Percentiles rank a stretch among this genome's conserved stretches.
Conservation (phyloP, 306 rosid species). For the Heteromeles arbutifolia region DNA sequence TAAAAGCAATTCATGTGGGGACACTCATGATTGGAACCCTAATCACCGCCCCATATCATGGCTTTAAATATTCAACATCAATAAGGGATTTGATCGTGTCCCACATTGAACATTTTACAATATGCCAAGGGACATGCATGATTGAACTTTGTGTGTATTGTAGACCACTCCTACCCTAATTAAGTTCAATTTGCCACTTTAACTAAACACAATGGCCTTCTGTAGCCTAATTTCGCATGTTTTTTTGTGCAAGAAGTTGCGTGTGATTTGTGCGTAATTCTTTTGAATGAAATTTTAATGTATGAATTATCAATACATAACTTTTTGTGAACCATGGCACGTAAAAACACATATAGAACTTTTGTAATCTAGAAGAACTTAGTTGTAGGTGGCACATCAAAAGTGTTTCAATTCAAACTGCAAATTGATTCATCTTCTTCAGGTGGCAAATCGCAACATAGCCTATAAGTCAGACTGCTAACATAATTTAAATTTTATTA, state of each 20-base stretch:
- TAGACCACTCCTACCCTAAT: not conserved
- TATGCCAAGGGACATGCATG: not conserved
- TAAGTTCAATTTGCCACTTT: not conserved
- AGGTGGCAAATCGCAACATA: no score
- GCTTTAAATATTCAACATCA: not conserved
- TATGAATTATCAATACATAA: no score
- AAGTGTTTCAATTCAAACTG: no score
- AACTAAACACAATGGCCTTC: not conserved
- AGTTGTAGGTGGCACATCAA: no score
- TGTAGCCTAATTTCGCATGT: not conserved
- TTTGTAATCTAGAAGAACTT: no score
- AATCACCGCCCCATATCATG: not conserved
- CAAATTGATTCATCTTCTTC: no score
- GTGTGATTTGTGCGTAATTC: no score
- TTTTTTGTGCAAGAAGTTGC: not conserved
- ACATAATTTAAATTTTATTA: no score
- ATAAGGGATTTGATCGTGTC: not conserved
- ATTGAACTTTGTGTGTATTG: not conserved
- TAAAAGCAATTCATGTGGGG: not conserved
- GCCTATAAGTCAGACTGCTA: no score
- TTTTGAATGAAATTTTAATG: no score
- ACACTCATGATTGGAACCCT: not conserved
- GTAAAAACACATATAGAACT: no score
- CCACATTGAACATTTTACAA: not conserved
- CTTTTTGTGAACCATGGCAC: no score